Base-by-base conservation (phyloP, 1,284 basidiomycete species). In the Ceratobasidium sp. region DNA sequence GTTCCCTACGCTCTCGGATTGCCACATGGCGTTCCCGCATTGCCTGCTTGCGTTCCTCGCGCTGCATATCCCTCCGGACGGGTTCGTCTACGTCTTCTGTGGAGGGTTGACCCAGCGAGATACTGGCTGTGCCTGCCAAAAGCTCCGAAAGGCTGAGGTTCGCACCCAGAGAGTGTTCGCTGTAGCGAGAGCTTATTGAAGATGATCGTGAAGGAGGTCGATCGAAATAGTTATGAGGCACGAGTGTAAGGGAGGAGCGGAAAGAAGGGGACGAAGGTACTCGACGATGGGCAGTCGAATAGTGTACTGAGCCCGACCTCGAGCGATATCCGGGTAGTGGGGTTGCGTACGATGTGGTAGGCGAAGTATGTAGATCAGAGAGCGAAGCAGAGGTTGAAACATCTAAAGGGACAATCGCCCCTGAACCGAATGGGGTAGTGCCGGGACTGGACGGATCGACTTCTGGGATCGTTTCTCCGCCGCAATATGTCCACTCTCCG, bases 1-100 rank as follows among this genome's bases (percentile, higher is more conserved):
- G 27, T 16, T 64, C 60, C 25, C 60, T 25, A 27, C 33, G 60
- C 30, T 64, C 60, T 14, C 50, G 30, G 33, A 64, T 30, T 13
- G 60, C 60, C 19, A 49, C 36, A 14, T 64, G 60, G 23, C 60
- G 60, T 27, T 53, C 60, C 19, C 50, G n/a, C 60, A 64, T 64
- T 13, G 33, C 49, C 2, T 8, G 50, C 36, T 49, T 14, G 29
- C 60, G 60, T 39, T 42, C 47, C 39, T 64, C 60, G 16, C 60
- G 60, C 50, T 53, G 49, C 16, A 19, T 30, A 19, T 64, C 60
- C 16, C 60, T 52, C 36, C 60, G 60, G 23, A 36, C 46, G 2
- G 13, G 60, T 16, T 53, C 60, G 7, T 42, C 60, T 4, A 13
- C n/a, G 30, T 53, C 60, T 16, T 25, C 39, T 4, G 2, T 23